Percentiles rank a stretch among this genome's conserved stretches.
Evolutionary conservation across 345 rosid genomes (phyloP).

Genomic region (Rhizophora apiculata): DNA sequence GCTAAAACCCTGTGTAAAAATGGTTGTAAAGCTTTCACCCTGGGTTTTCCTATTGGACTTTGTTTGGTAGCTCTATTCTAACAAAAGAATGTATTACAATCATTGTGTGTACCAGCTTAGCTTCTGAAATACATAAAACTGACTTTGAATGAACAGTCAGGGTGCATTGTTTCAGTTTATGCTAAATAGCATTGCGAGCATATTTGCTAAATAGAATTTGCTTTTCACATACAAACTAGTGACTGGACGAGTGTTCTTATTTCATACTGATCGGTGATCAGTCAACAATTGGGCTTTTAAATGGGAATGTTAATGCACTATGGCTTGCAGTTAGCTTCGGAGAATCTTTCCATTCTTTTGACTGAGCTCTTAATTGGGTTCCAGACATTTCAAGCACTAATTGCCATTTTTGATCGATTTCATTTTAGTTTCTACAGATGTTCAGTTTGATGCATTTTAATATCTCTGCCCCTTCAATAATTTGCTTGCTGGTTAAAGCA

Average conservation of each 20-base stretch:
- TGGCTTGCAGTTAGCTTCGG: no score
- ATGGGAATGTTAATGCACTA: no score
- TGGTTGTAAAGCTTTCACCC: constrained; percentile 27
- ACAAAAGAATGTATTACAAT: constrained; percentile 23
- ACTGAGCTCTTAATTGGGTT: no score
- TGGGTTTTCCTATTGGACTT: not conserved
- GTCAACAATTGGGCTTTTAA: no score
- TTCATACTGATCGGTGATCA: no score
- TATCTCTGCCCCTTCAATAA: not conserved
- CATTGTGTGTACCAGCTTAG: constrained; percentile 7
- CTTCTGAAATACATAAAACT: not conserved
- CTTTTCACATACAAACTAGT: not conserved
- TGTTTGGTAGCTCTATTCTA: constrained; percentile 21
- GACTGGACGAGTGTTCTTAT: no score
- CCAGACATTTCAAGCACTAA: no score
- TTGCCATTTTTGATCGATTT: no score
- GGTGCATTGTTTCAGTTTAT: not conserved
- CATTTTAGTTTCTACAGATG: not conserved
- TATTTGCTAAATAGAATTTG: not conserved
- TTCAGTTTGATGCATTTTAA: not conserved
- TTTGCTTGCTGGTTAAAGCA: not conserved
- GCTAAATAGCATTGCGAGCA: not conserved
- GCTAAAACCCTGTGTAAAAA: constrained; percentile 23
- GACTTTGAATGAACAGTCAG: not conserved
- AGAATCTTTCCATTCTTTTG: not conserved